phyloP scores from a whole-genome alignment of 306 rosid species.

The Rubus parviflorus region DNA sequence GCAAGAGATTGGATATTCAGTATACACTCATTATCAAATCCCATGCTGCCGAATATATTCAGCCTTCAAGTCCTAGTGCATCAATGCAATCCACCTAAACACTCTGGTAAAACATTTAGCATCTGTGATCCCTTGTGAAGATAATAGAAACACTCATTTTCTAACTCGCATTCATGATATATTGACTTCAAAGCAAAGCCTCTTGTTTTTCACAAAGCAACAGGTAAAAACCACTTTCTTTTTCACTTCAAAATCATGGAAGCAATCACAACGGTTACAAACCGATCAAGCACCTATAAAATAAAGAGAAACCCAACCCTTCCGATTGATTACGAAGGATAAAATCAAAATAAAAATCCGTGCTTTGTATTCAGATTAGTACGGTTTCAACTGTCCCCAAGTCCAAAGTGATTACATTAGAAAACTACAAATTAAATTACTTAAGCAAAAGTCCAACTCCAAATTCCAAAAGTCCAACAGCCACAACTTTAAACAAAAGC shows the following conservation, averaged over 20 bases:
- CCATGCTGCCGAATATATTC: constrained; percentile 50
- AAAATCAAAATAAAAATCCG: not conserved
- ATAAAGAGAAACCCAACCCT: not conserved
- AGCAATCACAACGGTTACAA: not conserved
- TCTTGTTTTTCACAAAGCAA: not conserved
- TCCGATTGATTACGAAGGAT: too few relatives aligned
- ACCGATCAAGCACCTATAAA: not conserved
- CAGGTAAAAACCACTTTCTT: not conserved
- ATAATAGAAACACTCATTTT: not conserved
- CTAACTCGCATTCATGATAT: not conserved
- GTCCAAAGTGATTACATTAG: not conserved
- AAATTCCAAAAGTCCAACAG: not conserved
- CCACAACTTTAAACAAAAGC: not conserved
- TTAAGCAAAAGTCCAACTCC: too few relatives aligned
- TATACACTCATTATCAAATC: constrained; percentile 96
- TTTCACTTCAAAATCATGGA: not conserved
- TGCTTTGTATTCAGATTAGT: not conserved
- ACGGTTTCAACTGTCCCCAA: not conserved
- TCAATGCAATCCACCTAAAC: constrained; percentile 36
- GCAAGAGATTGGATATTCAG: constrained; percentile 93
- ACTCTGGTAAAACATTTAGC: not conserved
- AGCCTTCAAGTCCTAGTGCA: constrained; percentile 45
- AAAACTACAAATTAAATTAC: not conserved
- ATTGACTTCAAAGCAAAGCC: not conserved
- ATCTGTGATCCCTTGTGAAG: not conserved